Evolutionary conservation across 139 green algal genomes (phyloP), one percentile per base, ranked within the genome.

Genomic region (Tetraselmis striata): DNA sequence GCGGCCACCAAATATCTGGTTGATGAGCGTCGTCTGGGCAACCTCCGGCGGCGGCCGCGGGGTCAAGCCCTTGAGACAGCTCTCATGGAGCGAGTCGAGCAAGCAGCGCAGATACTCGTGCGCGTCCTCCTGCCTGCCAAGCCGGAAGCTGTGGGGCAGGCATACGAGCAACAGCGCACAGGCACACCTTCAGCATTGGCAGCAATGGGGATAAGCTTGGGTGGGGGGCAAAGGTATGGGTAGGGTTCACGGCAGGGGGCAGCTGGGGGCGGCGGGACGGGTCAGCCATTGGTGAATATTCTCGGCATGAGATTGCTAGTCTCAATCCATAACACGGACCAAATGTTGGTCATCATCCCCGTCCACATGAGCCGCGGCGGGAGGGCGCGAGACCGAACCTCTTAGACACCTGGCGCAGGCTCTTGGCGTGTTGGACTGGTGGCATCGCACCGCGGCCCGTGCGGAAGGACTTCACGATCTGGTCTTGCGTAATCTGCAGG

Each of bases 71-170:
- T 86, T 86, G 28, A 96, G 87, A 80, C 85, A 90, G 0, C 84
- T 84, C 87, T 96, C 93, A 76, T 97, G 94, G 89, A 98, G 94
- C n/a, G 89, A 89, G 79, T 98, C 94, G 79, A 97, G 87, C 85
- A 98, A 86, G 28, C 92, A 94, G 58, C 94, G 90, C 59, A 97
- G 90, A 84, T 95, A 98, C 91, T 98, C 94, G 80, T 98, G 94
- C 0, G 90, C 90, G 86, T 98, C 94, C 85, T 98, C 94, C 87
- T 98, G 94, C 23, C 94, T 90, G 0, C 94, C 94, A 1, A 92
- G 85, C 0, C 92, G 86, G 82, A 98, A 98, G 45, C 93, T 97
- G 90, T n/a, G n/a, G n/a, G n/a, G n/a, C n/a, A n/a, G n/a, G n/a
- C n/a, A n/a, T n/a, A n/a, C n/a, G n/a, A n/a, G n/a, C n/a, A n/a